phyloP scores from a whole-genome alignment of 495 filamentous ascomycete species.

The Neurospora sp. region DNA sequence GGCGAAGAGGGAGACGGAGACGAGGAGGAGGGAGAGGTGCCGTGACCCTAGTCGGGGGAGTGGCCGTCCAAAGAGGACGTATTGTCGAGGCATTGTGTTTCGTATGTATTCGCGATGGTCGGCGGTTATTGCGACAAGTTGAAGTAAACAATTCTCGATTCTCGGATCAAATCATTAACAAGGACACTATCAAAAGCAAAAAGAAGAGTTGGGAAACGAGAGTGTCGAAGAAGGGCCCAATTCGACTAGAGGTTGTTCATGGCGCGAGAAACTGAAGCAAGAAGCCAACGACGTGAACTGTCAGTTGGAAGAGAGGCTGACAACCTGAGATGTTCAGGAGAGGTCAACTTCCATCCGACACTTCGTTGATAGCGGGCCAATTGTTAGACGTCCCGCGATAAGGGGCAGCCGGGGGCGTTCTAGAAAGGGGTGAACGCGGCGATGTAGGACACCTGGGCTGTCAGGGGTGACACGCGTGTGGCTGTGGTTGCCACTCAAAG shows the following conservation, averaged over 20 bases:
- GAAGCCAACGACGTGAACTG: background rate
- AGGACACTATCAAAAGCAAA: background rate
- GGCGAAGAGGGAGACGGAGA: slow-evolving; percentile 31
- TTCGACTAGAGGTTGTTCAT: background rate
- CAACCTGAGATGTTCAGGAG: background rate
- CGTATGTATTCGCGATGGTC: background rate
- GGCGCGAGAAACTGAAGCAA: background rate
- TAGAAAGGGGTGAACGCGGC: background rate
- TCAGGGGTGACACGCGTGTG: background rate
- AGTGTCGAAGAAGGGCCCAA: background rate
- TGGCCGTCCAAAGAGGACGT: slow-evolving; percentile 34
- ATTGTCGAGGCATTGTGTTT: slow-evolving; percentile 41
- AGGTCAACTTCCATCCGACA: background rate
- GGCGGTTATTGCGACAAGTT: background rate
- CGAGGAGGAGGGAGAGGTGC: slow-evolving; percentile 35
- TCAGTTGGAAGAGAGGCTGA: background rate
- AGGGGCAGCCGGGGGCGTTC: background rate
- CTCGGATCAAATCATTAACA: background rate
- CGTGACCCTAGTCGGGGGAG: slow-evolving; percentile 33
- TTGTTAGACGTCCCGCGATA: background rate
- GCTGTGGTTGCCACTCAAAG: background rate
- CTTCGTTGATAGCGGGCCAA: background rate
- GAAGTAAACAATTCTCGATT: background rate
- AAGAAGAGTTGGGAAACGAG: background rate
- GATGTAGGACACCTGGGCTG: background rate